Evolutionary conservation across 495 filamentous ascomycete genomes (phyloP).

Genomic region (Xylaria grammica): DNA sequence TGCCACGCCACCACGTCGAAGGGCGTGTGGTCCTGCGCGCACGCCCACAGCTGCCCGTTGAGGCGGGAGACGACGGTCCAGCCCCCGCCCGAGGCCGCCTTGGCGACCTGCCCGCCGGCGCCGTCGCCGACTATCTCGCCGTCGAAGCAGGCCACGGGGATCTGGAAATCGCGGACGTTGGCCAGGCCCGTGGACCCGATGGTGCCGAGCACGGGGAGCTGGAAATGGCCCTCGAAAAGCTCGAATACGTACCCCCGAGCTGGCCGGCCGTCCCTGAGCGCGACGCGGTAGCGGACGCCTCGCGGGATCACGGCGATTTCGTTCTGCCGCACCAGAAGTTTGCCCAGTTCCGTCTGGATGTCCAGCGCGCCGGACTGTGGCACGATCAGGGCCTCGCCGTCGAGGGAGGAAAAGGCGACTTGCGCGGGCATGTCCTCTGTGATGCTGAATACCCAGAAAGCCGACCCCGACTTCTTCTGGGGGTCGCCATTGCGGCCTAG

Average conservation of each 20-base stretch:
- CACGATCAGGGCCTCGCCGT: conserved; percentile 75
- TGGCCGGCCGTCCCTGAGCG: conserved; percentile 57
- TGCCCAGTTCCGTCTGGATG: conserved; percentile 73
- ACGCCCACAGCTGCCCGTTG: conserved; percentile 71
- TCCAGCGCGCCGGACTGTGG: conserved; percentile 70
- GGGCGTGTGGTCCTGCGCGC: conserved; percentile 72
- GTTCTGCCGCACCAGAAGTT: conserved; percentile 66
- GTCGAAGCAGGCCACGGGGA: conserved; percentile 73
- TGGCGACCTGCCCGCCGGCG: conserved; percentile 13
- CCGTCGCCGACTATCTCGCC: conserved; percentile 39
- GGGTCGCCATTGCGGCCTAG: conserved; percentile 74
- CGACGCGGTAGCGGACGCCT: conserved; percentile 68
- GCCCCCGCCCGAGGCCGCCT: conserved; percentile 30
- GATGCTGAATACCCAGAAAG: conserved; percentile 67
- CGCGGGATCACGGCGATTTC: conserved; percentile 76
- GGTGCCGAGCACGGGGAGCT: conserved; percentile 81
- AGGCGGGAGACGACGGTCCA: conserved; percentile 75
- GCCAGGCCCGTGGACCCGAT: conserved; percentile 85
- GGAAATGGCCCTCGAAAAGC: conserved; percentile 78
- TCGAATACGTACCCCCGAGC: conserved; percentile 75
- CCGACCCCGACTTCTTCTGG: conserved; percentile 66
- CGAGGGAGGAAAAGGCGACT: conserved; percentile 70
- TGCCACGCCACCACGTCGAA: conserved; percentile 90
- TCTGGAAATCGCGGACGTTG: conserved; percentile 85
- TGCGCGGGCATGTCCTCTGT: conserved; percentile 66